These are phyloP conservation scores for Naganishia liquefaciens DNA, from an alignment of 1,284 basidiomycete genomes.

Conservation along the genomic window DNA sequence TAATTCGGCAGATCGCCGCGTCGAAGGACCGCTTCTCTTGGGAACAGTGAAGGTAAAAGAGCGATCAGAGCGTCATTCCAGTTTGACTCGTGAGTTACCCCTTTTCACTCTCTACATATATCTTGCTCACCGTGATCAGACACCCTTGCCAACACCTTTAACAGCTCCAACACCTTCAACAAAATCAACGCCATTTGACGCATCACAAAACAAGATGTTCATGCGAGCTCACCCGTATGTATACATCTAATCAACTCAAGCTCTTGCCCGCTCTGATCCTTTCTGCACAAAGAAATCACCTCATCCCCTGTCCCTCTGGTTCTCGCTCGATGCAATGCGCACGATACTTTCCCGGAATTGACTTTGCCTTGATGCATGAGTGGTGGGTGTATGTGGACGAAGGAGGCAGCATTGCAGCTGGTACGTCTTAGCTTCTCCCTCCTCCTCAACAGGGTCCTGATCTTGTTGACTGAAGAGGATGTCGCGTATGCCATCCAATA, in stretches of 20 bases:
- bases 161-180: too few relatives aligned
- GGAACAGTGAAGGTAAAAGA: too few relatives aligned
- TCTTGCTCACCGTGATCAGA: too few relatives aligned
- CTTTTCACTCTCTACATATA: too few relatives aligned
- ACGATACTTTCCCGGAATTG: conserved; percentile 31
- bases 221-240: conserved; percentile 27
- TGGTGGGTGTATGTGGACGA: conserved; percentile 33
- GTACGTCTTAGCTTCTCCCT: neutral
- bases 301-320: conserved; percentile 16
- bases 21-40: too few relatives aligned
- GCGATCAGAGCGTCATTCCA: too few relatives aligned
- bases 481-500: conserved; percentile 29
- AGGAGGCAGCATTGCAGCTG: conserved; percentile 30
- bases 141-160: too few relatives aligned
- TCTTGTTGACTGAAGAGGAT: conserved; percentile 16
- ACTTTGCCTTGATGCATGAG: conserved; percentile 27
- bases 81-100: too few relatives aligned
- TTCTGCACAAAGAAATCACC: conserved; percentile 25
- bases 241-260: too few relatives aligned
- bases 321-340: conserved; percentile 3
- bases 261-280: too few relatives aligned
- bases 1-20: too few relatives aligned
- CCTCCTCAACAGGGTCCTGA: neutral
- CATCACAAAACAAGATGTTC: conserved; percentile 28
- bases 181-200: too few relatives aligned